Evolutionary conservation across 2,329 filamentous ascomycete genomes (phyloP).

Genomic region (Fusarium equiseti): DNA sequence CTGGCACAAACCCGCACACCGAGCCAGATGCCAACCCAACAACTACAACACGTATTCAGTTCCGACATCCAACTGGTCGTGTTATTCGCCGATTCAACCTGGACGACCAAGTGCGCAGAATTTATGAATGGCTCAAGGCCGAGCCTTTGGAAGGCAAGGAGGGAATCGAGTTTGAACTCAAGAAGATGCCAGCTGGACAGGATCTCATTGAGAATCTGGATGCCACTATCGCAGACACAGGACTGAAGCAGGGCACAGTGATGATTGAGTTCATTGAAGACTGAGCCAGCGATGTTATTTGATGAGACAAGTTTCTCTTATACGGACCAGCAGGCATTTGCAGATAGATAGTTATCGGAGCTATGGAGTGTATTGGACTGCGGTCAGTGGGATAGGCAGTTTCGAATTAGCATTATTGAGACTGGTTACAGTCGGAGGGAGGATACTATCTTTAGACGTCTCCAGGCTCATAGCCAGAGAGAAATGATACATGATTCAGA

Average conservation of each 20-base stretch:
- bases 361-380: conserved; percentile 37
- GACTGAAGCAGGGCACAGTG: conserved; percentile 91
- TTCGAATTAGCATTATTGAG: conserved; percentile 22
- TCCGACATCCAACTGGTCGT: conserved; percentile 85
- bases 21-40: conserved; percentile 81
- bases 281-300: conserved; percentile 33
- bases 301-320: conserved; percentile 28
- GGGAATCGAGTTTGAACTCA: conserved; percentile 86
- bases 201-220: conserved; percentile 85
- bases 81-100: conserved; percentile 88
- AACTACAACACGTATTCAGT: conserved; percentile 89
- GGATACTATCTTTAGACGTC: conserved; percentile 37
- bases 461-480: conserved; percentile 16
- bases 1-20: conserved; percentile 76
- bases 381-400: conserved; percentile 21
- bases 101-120: conserved; percentile 79
- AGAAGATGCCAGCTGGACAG: conserved; percentile 80
- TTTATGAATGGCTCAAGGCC: conserved; percentile 98
- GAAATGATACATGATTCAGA: conserved; percentile 17
- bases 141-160: conserved; percentile 84
- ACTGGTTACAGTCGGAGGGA: conserved; percentile 18
- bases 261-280: conserved; percentile 91
- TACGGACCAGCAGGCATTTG: conserved; percentile 36
- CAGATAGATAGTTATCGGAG: conserved; percentile 40
- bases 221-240: conserved; percentile 80